Conservation (phyloP, 495 filamentous ascomycete species). For the Penicillium ucsense region DNA sequence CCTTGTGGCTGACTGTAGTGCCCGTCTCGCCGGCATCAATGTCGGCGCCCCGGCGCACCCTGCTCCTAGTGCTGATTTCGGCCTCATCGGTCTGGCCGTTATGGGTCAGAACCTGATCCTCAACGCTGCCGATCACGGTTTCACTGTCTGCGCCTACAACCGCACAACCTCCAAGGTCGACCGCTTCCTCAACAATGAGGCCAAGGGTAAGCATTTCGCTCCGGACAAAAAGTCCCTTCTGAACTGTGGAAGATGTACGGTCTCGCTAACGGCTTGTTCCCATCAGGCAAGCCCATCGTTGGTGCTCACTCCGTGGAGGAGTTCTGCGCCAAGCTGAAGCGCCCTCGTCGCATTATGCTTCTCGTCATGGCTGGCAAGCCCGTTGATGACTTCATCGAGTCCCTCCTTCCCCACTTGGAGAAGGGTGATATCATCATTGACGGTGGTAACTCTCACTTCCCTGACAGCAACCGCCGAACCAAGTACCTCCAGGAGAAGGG, state of each 20-base stretch:
- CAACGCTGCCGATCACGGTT: slow-evolving; percentile 93
- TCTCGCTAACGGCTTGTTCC: neutral
- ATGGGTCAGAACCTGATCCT: slow-evolving; percentile 99
- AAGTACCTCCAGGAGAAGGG: slow-evolving; percentile 76
- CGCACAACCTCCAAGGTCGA: slow-evolving; percentile 97
- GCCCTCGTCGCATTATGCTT: slow-evolving; percentile 90
- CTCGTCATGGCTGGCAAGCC: slow-evolving; percentile 96
- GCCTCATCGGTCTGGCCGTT: slow-evolving; percentile 98
- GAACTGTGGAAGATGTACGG: neutral
- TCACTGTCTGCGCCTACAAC: slow-evolving; percentile 95
- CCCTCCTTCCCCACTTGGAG: slow-evolving; percentile 80
- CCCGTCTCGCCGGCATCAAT: slow-evolving; percentile 78
- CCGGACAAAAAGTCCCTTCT: neutral
- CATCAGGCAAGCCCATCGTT: slow-evolving; percentile 73
- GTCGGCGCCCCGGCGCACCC: slow-evolving; percentile 54
- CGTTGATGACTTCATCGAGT: slow-evolving; percentile 97
- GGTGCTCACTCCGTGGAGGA: slow-evolving; percentile 92
- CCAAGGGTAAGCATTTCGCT: slow-evolving; percentile 54
- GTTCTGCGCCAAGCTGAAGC: slow-evolving; percentile 92
- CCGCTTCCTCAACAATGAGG: slow-evolving; percentile 85
- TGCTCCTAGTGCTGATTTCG: slow-evolving; percentile 69
- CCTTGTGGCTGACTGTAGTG: slow-evolving; percentile 60
- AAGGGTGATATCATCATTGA: slow-evolving; percentile 98
- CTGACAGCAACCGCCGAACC: slow-evolving; percentile 94
- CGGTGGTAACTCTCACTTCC: slow-evolving; percentile 98